These are phyloP conservation scores for Chondrostereum purpureum DNA, from an alignment of 1,284 basidiomycete genomes.

Conservation along the genomic window DNA sequence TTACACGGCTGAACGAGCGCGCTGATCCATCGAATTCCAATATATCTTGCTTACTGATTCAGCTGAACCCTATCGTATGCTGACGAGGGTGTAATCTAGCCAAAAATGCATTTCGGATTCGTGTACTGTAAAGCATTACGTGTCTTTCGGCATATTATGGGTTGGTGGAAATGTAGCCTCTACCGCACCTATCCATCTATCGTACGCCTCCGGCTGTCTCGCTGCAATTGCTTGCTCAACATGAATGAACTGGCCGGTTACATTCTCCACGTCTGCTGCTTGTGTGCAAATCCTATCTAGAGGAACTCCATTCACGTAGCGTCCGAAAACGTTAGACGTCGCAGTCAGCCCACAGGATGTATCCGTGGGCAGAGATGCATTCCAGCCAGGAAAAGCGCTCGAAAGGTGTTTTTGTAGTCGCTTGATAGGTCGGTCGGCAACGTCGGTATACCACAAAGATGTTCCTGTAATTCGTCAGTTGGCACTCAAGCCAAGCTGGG, in stretches of 20 bases:
- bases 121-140: too few relatives aligned
- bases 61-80: too few relatives aligned
- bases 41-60: too few relatives aligned
- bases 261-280: slow-evolving; percentile 18
- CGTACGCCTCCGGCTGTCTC: slow-evolving; percentile 19
- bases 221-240: slow-evolving; percentile 30
- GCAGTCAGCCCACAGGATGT: slow-evolving; percentile 32
- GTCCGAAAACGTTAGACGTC: slow-evolving; percentile 36
- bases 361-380: slow-evolving; percentile 31
- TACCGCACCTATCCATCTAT: slow-evolving; percentile 28
- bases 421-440: slow-evolving; percentile 26
- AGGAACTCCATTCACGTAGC: slow-evolving; percentile 31
- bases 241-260: slow-evolving; percentile 34
- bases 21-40: too few relatives aligned
- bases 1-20: too few relatives aligned
- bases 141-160: too few relatives aligned
- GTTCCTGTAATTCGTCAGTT: background rate
- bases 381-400: slow-evolving; percentile 26
- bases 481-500: background rate
- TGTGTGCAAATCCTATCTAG: slow-evolving; percentile 24
- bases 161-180: slow-evolving; percentile 28
- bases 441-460: slow-evolving; percentile 18
- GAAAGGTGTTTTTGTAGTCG: slow-evolving; percentile 25
- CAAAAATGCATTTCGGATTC: too few relatives aligned
- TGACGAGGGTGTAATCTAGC: too few relatives aligned